Evolutionary conservation across 257 asterid genomes (phyloP), one percentile per base, ranked within the genome.

Genomic region (Handroanthus guayacan): DNA sequence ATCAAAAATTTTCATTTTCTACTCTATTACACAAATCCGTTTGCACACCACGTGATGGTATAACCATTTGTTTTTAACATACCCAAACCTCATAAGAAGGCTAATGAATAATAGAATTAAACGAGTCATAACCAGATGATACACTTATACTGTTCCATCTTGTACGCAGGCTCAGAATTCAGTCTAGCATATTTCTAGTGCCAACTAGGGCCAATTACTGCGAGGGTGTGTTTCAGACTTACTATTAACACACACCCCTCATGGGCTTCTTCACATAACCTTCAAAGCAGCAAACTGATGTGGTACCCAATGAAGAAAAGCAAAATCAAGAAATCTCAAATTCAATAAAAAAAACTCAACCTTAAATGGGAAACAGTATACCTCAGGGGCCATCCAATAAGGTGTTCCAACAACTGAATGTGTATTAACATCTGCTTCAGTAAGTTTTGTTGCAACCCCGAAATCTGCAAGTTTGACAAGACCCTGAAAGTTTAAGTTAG

Each of bases 351-450:
- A 18, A 18, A 41, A 5, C 8, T 41, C 45, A 11, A 76, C 20
- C 31, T 25, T 25, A 25, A 25, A 25, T 25, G 31, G 31, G 31
- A 25, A 54, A 56, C 54, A 50, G 74, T 70, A 67, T 79, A 93
- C 99, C 98, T 95, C 99, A 80, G 99, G 99, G 78, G 99, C 98
- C 99, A 95, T 95, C 99, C 99, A 95, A 77, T 95, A 95, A 61
- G 99, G 99, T 9, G 99, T 95, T 79, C 99, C 99, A 84, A 91
- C 99, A 82, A 95, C 99, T 67, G 98, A 89, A 84, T 93, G 97
- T 14, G 99, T 90, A 75, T 93, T 95, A 57, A 84, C 92, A 87
- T 93, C 97, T 67, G 97, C 98, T 80, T 93, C 99, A 7, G 94
- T 93, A 64, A 95, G 89, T 82, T 95, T 95, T 56, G 98, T 93